Evolutionary conservation across 495 filamentous ascomycete genomes (phyloP), one percentile per base, ranked within the genome.

Genomic region (Annulohypoxylon stygium): DNA sequence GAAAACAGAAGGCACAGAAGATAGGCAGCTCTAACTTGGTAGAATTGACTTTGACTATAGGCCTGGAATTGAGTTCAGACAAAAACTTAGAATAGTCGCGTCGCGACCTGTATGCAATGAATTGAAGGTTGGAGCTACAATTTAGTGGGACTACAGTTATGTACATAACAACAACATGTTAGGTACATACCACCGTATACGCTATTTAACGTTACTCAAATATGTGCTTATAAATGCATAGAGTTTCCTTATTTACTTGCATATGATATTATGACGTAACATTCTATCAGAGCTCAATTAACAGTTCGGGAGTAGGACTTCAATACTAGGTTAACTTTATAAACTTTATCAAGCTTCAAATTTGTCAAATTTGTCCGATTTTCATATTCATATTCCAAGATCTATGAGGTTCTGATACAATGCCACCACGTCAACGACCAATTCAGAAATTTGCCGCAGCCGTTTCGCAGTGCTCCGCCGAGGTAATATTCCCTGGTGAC

Each of bases 391-490:
- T 11, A 57, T 50, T 20, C 23, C 33, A 47, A 14, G 2, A 16
- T n/a, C 53, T 39, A 48, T 16, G 33, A 47, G 8, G 3, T 53
- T 60, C 18, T 11, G 23, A 43, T 51, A 67, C 55, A 51, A 84
- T 85, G 82, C 74, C 81, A 55, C 63, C 80, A 26, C 74, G 74
- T 75, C 76, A 76, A 74, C 87, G 96, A 43, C 96, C 95, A 7
- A 94, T 99, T 74, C 93, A 97, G 76, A 94, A 91, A 71, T 91
- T 99, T 75, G 95, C 94, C 0, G 85, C 90, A 59, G 92, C 94
- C 2, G 91, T 91, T 9, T 91, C 90, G 2, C 91, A 93, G 80
- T 99, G 96, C 83, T 89, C 93, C 11, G 79, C 85, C 20, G 92
- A 98, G 88, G 96, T 97, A 9, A 67, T 45, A 25, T 14, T 16